phyloP scores from a whole-genome alignment of 345 rosid genomes.

The Moricandia moricandioides region DNA sequence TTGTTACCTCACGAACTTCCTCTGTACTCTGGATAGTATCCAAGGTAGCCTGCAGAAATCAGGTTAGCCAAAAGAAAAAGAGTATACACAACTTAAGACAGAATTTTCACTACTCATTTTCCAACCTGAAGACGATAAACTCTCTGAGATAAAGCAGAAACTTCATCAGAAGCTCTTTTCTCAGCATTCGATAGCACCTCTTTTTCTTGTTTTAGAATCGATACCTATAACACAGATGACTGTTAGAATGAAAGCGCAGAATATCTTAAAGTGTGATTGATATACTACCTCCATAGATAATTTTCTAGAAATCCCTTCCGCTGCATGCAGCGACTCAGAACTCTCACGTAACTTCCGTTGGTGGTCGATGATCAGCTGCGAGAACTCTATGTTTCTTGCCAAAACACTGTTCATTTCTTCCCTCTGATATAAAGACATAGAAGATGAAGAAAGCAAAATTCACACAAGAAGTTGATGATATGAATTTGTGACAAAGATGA shows the following conservation, averaged over 20 bases:
- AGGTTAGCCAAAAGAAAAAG: slow-evolving; percentile 30
- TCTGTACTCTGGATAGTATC: slow-evolving; percentile 82
- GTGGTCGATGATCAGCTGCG: slow-evolving; percentile 73
- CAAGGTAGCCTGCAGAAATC: slow-evolving; percentile 68
- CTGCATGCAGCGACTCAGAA: slow-evolving; percentile 62
- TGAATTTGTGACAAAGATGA: slow-evolving; percentile 11
- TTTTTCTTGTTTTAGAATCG: slow-evolving; percentile 74
- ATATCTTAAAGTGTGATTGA: background rate
- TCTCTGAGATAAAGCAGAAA: slow-evolving; percentile 75
- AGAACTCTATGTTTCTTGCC: slow-evolving; percentile 85
- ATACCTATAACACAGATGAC: slow-evolving; percentile 46
- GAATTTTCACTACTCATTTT: slow-evolving; percentile 4
- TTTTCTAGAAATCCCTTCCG: slow-evolving; percentile 78
- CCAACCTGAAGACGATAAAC: slow-evolving; percentile 78
- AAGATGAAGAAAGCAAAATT: slow-evolving; percentile 10
- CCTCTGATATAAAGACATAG: slow-evolving; percentile 49
- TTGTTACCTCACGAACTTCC: slow-evolving; percentile 82
- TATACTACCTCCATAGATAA: slow-evolving; percentile 73
- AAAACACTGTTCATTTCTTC: slow-evolving; percentile 56
- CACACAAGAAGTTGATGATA: slow-evolving; percentile 1
- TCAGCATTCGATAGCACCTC: slow-evolving; percentile 80
- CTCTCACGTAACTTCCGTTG: slow-evolving; percentile 80
- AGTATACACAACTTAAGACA: background rate
- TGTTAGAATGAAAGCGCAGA: slow-evolving; percentile 16
- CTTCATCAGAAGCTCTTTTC: slow-evolving; percentile 88